A percentile compares a stretch with the other conserved stretches of the same genome.
These are phyloP conservation scores for Globisporangium takayamanum DNA, from an alignment of 352 stramenopile genomes.

Conservation along the genomic window DNA sequence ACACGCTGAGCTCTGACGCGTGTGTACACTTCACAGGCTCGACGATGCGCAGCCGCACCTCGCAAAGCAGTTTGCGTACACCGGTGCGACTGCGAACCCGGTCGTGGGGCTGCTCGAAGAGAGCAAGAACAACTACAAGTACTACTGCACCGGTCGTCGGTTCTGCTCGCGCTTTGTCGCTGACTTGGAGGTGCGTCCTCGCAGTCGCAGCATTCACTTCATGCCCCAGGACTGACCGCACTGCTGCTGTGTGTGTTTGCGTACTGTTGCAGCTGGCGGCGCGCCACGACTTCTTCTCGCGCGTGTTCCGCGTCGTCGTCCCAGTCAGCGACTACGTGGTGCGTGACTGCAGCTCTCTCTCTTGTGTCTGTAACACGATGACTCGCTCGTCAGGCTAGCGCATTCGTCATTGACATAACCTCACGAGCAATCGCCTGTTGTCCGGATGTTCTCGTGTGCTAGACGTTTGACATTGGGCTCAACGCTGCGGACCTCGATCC, in stretches of 20 bases:
- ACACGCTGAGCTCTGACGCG: background rate
- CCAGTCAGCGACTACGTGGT: constrained; percentile 16
- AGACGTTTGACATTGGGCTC: constrained; percentile 70
- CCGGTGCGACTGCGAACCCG: constrained; percentile 47
- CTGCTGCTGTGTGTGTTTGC: background rate
- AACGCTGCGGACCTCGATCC: constrained; percentile 54
- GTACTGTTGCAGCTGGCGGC: constrained; percentile 25
- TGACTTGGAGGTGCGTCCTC: constrained; percentile 42
- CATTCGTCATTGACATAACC: background rate
- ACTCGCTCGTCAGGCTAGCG: too few relatives aligned
- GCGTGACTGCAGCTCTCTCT: background rate
- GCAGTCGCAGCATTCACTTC: background rate
- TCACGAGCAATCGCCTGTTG: background rate
- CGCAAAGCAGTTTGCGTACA: constrained; percentile 72
- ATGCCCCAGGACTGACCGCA: background rate
- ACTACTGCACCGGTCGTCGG: constrained; percentile 75
- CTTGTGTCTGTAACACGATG: background rate
- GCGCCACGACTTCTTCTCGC: constrained; percentile 62
- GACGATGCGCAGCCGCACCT: constrained; percentile 59
- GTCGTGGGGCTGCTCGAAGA: constrained; percentile 62
- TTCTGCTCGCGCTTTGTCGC: constrained; percentile 70
- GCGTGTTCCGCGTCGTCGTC: constrained; percentile 41
- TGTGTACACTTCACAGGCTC: constrained; percentile 22
- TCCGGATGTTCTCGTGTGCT: background rate
- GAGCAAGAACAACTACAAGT: constrained; percentile 76